phyloP scores from a whole-genome alignment of 2,329 filamentous ascomycete genomes.

The Penicillium rolfsii region DNA sequence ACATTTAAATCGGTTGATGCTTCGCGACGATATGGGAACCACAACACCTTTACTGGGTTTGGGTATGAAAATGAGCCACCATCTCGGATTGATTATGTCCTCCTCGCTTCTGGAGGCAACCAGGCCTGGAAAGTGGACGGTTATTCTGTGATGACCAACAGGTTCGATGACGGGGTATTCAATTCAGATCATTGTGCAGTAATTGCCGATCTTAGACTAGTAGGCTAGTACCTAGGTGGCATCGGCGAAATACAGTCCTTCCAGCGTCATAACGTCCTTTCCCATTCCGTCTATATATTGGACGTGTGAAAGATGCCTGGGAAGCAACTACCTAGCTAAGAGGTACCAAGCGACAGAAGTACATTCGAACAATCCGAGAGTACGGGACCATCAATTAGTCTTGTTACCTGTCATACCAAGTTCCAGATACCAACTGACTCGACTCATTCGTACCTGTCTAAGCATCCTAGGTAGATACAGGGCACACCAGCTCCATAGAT shows the following conservation, averaged over 20 bases:
- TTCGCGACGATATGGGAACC: slow-evolving; percentile 53
- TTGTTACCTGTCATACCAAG: too few relatives aligned
- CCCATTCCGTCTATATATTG: too few relatives aligned
- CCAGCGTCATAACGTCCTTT: too few relatives aligned
- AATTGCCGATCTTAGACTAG: slow-evolving; percentile 53
- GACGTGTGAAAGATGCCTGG: too few relatives aligned
- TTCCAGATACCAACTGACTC: too few relatives aligned
- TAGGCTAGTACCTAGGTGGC: slow-evolving; percentile 6
- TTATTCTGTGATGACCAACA: slow-evolving; percentile 58
- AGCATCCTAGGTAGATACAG: background rate
- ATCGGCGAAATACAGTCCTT: too few relatives aligned
- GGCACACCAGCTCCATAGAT: too few relatives aligned
- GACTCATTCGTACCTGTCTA: too few relatives aligned
- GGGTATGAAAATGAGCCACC: slow-evolving; percentile 42
- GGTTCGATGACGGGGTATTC: slow-evolving; percentile 59
- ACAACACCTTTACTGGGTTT: slow-evolving; percentile 60
- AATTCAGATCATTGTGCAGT: slow-evolving; percentile 62
- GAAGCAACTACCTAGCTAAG: too few relatives aligned
- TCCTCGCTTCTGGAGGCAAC: slow-evolving; percentile 43
- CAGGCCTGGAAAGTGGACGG: slow-evolving; percentile 49
- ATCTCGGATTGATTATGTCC: slow-evolving; percentile 57
- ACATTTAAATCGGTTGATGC: slow-evolving; percentile 41
- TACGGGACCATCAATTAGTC: too few relatives aligned
- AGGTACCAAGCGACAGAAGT: too few relatives aligned
- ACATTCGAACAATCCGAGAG: too few relatives aligned